phyloP scores from a whole-genome alignment of 352 stramenopile genomes.

The Phytophthora megakarya region DNA sequence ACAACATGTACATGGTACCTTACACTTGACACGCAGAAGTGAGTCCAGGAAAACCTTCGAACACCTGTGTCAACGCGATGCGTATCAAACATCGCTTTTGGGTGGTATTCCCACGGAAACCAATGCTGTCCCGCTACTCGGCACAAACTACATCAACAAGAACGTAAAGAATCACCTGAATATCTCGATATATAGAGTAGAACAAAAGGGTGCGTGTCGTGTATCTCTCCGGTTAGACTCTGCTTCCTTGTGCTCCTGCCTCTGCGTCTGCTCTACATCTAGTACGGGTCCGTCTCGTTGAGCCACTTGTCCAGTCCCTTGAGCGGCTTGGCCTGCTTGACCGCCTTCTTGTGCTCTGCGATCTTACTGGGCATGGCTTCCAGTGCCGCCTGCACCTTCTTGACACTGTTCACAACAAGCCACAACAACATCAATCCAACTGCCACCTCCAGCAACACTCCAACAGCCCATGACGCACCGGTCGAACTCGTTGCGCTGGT shows the following conservation, averaged over 20 bases:
- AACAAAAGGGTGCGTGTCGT: constrained; percentile 20
- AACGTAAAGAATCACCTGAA: not conserved
- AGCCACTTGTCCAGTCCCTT: constrained; percentile 90
- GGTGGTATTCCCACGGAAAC: not conserved
- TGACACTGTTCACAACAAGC: constrained; percentile 49
- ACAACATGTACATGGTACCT: too few species aligned
- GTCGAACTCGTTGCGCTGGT: constrained; percentile 86
- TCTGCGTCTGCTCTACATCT: constrained; percentile 38
- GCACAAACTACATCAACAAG: not conserved
- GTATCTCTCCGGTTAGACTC: constrained; percentile 6
- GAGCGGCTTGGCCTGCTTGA: constrained; percentile 83
- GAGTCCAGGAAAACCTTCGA: too few species aligned
- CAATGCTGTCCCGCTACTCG: not conserved
- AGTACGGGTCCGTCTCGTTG: constrained; percentile 84
- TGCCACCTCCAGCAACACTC: not conserved
- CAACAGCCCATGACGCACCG: constrained; percentile 42
- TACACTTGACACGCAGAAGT: too few species aligned
- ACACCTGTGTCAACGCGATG: too few species aligned
- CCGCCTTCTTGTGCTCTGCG: constrained; percentile 84
- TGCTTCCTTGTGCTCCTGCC: constrained; percentile 8
- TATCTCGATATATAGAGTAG: constrained; percentile 2
- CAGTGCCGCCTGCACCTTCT: constrained; percentile 86
- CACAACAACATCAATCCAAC: not conserved
- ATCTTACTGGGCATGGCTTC: constrained; percentile 87
- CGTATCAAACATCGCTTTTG: not conserved